phyloP scores from a whole-genome alignment of 805 yeast species.

The Grigorovia humatica region DNA sequence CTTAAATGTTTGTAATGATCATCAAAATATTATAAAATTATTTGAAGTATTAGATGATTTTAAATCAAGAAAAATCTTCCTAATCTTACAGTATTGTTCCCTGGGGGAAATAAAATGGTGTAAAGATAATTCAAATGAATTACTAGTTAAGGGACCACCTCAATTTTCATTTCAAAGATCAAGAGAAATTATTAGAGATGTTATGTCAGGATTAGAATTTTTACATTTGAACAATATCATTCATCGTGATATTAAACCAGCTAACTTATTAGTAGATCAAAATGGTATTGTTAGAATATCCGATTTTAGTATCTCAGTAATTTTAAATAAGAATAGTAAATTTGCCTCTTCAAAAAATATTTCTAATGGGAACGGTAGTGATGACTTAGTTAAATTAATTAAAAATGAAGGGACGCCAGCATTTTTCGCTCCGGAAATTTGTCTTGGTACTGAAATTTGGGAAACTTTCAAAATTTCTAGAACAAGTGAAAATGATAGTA shows the following conservation, averaged over 20 bases:
- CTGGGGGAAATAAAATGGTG: conserved; percentile 87
- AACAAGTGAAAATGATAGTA: conserved; percentile 28
- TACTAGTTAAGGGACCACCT: conserved; percentile 44
- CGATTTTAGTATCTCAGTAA: conserved; percentile 91
- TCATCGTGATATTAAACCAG: conserved; percentile 94
- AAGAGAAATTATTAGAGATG: conserved; percentile 69
- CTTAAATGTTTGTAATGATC: conserved; percentile 76
- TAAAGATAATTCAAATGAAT: conserved; percentile 31
- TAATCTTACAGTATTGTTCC: conserved; percentile 82
- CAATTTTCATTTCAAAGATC: conserved; percentile 56
- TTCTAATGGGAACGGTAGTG: neutral
- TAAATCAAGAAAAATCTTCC: conserved; percentile 71
- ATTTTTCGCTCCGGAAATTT: conserved; percentile 88
- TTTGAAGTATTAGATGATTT: conserved; percentile 83
- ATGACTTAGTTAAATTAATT: conserved; percentile 69
- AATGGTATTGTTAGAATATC: conserved; percentile 77
- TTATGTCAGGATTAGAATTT: conserved; percentile 79
- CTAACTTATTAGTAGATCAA: conserved; percentile 64
- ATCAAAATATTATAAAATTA: conserved; percentile 84
- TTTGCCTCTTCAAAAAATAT: conserved; percentile 11
- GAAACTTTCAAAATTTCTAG: conserved; percentile 13
- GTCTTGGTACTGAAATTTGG: conserved; percentile 39
- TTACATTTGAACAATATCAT: conserved; percentile 83
- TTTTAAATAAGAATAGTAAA: conserved; percentile 9
- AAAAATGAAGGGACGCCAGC: conserved; percentile 98